Base-by-base conservation (phyloP, 2,329 filamentous ascomycete genomes). In the Trichoderma pleuroti region DNA sequence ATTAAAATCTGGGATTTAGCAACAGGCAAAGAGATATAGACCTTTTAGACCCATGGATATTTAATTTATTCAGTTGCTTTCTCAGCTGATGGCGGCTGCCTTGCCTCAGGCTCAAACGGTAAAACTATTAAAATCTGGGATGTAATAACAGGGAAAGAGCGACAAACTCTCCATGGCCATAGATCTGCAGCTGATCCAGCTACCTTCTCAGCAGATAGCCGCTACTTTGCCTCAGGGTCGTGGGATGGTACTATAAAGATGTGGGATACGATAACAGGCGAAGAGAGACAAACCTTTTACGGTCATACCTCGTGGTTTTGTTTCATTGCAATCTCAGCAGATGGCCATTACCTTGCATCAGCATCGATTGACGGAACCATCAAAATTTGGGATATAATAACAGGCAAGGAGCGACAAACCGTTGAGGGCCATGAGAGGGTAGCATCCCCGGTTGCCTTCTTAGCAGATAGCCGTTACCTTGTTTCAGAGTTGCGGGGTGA, bases 81-180 rank as follows among this genome's bases (percentile, higher is more conserved):
- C 4, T 46, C 39, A 11, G 1, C 18, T 5, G 39, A 46, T n/a
- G 9, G 39, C 9, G 18, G 18, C 0, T 46, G n/a, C 9, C 18
- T 46, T n/a, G 18, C 39, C 0, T 46, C 39, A 5, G 39, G 18
- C 4, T 46, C 39, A n/a, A 0, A 0, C 0, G 39, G n/a, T n/a
- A 1, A 4, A 0, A 42, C 36, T 18, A 42, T 42, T 0, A 39
- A 18, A 1, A 39, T 39, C 5, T 39, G 36, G 36, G 6, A 39
- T 18, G 3, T 14, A 18, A 39, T 6, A 39, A 39, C 14, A 8
- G 36, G 36, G 6, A 42, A 42, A 36, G 5, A 14, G 5, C 36
- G 9, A 2, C 36, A 42, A 18, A 42, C 36, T 0, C 7, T 39
- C 0, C 8, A 39, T 3, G 36, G 36, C 6, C 36, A 39, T 39